Base-by-base conservation (phyloP, 495 filamentous ascomycete genomes). In the Bathelium albidoporum region DNA sequence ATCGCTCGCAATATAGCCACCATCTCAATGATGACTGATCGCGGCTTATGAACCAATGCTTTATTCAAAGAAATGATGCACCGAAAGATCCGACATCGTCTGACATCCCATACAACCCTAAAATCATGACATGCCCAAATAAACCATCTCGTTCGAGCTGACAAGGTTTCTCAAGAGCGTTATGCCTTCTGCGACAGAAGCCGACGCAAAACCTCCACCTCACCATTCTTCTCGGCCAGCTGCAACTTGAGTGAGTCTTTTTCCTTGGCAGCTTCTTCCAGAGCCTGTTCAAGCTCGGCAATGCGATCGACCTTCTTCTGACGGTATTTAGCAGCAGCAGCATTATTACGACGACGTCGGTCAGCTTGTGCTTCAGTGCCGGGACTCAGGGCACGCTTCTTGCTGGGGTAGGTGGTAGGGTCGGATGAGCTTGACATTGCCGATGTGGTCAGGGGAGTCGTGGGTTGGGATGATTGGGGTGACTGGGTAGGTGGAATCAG, bases 221-320 rank as follows among this genome's bases (percentile, higher is more conserved):
- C 68, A 0, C 43, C 49, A 41, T 70, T 59, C 22, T 62, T 32
- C 58, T 62, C 44, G 18, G 68, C 66, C 11, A 70, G 59, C 36
- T 62, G 36, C 32, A 70, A 32, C 34, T 59, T 63, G 22, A 70
- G 36, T 22, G 63, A 66, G 20, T 70, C 68, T 14, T 58, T 28
- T 43, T 68, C 68, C 32, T 36, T 60, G 49, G 32, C 62, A 43
- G 68, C 45, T 1, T 64, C 63, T 32, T 70, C 69, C 10, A 75
- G 65, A 12, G 67, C 64, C 32, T 66, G 62, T 62, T 75, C 73
- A 1, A 75, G 68, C 24, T 65, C 65, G 20, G 61, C 45, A 28
- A 74, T 67, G 26, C 73, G 72, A 60, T 75, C 73, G 16, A 75
- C 65, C 39, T 72, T 72, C 44, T 72, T 71, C 45, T 75, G 73